Percentiles rank a stretch among this genome's conserved stretches.
Evolutionary conservation across 164 flowering plant genomes (phyloP).

Genomic region (Malania oleifera): DNA sequence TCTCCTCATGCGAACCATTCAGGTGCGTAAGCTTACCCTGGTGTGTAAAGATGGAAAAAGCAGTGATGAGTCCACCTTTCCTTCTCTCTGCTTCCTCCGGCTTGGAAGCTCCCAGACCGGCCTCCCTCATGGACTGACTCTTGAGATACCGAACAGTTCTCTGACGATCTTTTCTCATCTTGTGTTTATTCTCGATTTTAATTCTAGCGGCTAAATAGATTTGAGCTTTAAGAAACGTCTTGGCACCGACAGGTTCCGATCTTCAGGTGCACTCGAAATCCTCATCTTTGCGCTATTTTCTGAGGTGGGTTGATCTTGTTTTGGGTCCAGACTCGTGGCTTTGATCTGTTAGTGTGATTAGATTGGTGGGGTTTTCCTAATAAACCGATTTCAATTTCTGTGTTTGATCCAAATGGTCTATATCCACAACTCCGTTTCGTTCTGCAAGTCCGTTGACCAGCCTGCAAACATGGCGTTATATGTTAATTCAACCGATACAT

Average conservation of each 20-base stretch:
- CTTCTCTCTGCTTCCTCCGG: constrained; percentile 17
- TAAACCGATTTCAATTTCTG: constrained; percentile 13
- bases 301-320: constrained; percentile 24
- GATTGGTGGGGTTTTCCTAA: background rate
- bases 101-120: constrained; percentile 16
- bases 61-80: constrained; percentile 10
- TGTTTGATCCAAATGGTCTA: constrained; percentile 43
- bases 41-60: background rate
- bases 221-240: background rate
- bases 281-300: constrained; percentile 1
- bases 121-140: constrained; percentile 1
- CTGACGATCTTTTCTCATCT: too few species aligned
- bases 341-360: constrained; percentile 11
- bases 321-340: constrained; percentile 14
- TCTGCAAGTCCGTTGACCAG: constrained; percentile 40
- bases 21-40: background rate
- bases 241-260: background rate
- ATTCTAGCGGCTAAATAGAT: background rate
- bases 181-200: too few species aligned
- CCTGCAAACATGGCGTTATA: constrained; percentile 31
- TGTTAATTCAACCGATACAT: constrained; percentile 17
- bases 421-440: constrained; percentile 36
- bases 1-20: background rate
- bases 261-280: constrained; percentile 13
- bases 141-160: background rate